Evolutionary conservation across 805 yeast species (phyloP).

Genomic region (Diddensiella caesifluorescens): DNA sequence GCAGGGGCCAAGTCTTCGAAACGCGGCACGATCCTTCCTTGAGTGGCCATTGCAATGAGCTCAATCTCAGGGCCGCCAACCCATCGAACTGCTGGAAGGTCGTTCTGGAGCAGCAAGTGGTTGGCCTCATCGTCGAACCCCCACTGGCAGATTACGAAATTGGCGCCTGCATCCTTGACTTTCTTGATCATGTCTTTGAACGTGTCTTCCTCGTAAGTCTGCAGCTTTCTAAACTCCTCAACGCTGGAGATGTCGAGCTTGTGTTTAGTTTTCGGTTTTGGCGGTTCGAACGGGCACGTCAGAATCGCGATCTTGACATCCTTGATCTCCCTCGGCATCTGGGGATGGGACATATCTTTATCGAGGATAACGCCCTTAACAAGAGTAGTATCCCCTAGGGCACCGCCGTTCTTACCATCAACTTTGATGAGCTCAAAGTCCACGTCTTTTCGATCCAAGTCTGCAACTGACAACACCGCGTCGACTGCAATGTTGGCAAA

Average conservation of each 20-base stretch:
- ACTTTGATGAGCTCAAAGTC: conserved; percentile 94
- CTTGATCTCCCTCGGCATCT: conserved; percentile 79
- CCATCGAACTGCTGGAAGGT: conserved; percentile 97
- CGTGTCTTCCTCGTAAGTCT: conserved; percentile 85
- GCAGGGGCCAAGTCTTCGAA: conserved; percentile 82
- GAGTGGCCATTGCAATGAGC: conserved; percentile 93
- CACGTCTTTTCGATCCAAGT: conserved; percentile 86
- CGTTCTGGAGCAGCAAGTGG: conserved; percentile 80
- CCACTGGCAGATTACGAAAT: conserved; percentile 97
- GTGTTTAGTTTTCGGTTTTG: conserved; percentile 98
- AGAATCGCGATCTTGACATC: conserved; percentile 89
- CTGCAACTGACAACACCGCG: conserved; percentile 88
- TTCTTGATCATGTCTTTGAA: conserved; percentile 83
- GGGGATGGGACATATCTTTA: conserved; percentile 97
- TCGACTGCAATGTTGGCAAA: conserved; percentile 98
- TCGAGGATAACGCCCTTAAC: conserved; percentile 91
- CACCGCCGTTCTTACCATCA: conserved; percentile 94
- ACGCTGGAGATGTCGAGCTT: conserved; percentile 90
- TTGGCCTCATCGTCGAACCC: conserved; percentile 99
- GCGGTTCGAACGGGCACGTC: conserved; percentile 99
- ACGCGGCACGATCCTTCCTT: conserved; percentile 94
- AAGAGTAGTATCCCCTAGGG: conserved; percentile 76
- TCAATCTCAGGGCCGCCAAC: conserved; percentile 97
- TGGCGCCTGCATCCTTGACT: conserved; percentile 89
- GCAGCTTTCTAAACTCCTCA: conserved; percentile 87